These are phyloP conservation scores for Aspergillus ibericus DNA, from an alignment of 2,329 filamentous ascomycete species.

Conservation along the genomic window DNA sequence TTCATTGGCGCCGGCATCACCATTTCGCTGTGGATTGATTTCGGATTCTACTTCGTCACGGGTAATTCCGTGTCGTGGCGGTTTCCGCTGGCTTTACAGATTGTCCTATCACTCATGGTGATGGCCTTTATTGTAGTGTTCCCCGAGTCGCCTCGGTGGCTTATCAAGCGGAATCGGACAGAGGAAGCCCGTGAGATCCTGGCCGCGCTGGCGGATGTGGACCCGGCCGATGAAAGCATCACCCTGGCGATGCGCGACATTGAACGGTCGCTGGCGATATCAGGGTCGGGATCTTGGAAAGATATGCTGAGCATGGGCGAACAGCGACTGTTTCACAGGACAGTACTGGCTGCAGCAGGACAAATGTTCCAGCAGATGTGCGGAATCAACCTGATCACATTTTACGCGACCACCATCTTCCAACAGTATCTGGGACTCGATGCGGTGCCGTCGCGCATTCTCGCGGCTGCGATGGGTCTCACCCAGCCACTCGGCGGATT, in stretches of 20 bases:
- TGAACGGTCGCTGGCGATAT: slow-evolving; percentile 41
- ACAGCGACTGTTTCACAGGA: slow-evolving; percentile 36
- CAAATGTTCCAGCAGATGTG: slow-evolving; percentile 42
- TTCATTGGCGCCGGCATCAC: slow-evolving; percentile 50
- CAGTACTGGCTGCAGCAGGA: slow-evolving; percentile 33
- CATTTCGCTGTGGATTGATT: slow-evolving; percentile 51
- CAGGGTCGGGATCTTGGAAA: slow-evolving; percentile 35
- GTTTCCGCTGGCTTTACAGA: slow-evolving; percentile 43
- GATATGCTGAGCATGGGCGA: slow-evolving; percentile 42
- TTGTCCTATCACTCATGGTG: slow-evolving; percentile 35
- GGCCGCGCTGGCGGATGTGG: slow-evolving; percentile 46
- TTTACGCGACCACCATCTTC: slow-evolving; percentile 39
- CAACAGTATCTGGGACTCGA: slow-evolving; percentile 34
- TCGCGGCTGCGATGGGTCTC: slow-evolving; percentile 32
- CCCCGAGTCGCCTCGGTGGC: slow-evolving; percentile 47
- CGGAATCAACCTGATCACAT: slow-evolving; percentile 39
- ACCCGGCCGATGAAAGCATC: slow-evolving; percentile 39
- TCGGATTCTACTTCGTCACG: slow-evolving; percentile 44
- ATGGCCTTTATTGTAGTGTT: slow-evolving; percentile 35
- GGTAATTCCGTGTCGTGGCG: slow-evolving; percentile 45
- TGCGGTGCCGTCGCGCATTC: slow-evolving; percentile 25
- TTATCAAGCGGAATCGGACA: slow-evolving; percentile 45
- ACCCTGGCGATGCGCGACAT: slow-evolving; percentile 42
- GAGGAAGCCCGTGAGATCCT: slow-evolving; percentile 37
- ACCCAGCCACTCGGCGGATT: slow-evolving; percentile 42